phyloP scores from a whole-genome alignment of 768 basidiomycete species.

The Mycena galericulata region DNA sequence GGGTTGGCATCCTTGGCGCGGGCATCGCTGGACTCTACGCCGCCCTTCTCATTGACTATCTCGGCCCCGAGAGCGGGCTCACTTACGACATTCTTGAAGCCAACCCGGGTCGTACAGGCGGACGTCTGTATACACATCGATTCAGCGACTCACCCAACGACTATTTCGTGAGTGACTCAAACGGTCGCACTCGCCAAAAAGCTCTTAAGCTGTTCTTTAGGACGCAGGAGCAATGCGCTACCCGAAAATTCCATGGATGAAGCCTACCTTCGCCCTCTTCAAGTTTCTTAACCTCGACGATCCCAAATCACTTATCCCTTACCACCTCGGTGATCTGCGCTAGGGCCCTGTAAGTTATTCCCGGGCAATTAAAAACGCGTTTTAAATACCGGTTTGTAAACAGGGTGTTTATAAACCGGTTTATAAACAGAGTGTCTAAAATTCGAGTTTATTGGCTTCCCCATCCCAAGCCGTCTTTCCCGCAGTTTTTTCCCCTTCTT shows the following conservation, averaged over 20 bases:
- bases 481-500: too few relatives aligned
- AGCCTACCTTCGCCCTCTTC: constrained; percentile 45
- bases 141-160: constrained; percentile 41
- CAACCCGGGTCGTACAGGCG: constrained; percentile 50
- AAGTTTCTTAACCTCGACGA: constrained; percentile 38
- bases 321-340: constrained; percentile 7
- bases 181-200: not conserved
- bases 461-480: too few relatives aligned
- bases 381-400: too few relatives aligned
- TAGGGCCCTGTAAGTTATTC: too few relatives aligned
- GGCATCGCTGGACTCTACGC: constrained; percentile 53
- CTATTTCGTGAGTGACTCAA: constrained; percentile 8
- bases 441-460: too few relatives aligned
- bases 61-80: constrained; percentile 44
- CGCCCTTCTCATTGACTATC: constrained; percentile 57
- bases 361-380: too few relatives aligned
- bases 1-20: constrained; percentile 50
- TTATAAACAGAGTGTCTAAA: too few relatives aligned
- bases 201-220: constrained; percentile 26
- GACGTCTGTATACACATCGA: constrained; percentile 57
- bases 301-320: constrained; percentile 33
- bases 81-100: constrained; percentile 60
- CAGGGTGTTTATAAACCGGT: too few relatives aligned
- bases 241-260: constrained; percentile 47
- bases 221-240: constrained; percentile 59